These are phyloP conservation scores for Avicennia marina DNA, from an alignment of 257 asterid genomes.

Conservation along the genomic window DNA sequence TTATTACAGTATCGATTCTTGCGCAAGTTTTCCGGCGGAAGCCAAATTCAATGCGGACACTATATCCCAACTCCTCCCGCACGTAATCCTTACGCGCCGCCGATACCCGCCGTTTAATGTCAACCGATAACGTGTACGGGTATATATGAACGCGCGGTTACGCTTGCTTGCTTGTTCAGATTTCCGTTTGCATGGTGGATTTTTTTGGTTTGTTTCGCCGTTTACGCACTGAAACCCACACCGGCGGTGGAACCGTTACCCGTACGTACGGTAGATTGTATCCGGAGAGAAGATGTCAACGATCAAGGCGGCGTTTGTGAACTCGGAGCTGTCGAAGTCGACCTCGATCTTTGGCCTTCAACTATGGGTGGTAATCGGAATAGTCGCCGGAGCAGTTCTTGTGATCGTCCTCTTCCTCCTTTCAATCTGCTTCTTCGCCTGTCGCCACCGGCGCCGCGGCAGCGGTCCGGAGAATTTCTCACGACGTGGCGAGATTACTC, in stretches of 20 bases:
- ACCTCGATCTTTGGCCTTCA: conserved; percentile 78
- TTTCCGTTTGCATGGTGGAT: conserved; percentile 21
- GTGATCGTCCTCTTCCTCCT: conserved; percentile 62
- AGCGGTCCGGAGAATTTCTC: conserved; percentile 18
- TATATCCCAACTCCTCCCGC: no score
- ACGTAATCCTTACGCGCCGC: no score
- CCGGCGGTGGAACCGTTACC: background rate
- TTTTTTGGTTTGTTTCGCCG: no score
- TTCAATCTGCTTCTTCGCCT: conserved; percentile 74
- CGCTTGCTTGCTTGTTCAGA: background rate
- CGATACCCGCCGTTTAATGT: no score
- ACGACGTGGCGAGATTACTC: conserved; percentile 37
- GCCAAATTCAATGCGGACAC: no score
- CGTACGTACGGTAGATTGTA: background rate
- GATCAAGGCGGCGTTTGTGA: conserved; percentile 52
- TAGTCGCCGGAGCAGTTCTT: conserved; percentile 71
- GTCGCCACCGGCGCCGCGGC: conserved; percentile 61
- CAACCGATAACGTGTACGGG: no score
- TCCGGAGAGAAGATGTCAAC: conserved; percentile 42
- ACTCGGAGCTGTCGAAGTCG: conserved; percentile 60
- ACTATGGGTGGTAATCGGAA: conserved; percentile 84
- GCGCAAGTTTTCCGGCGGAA: no score
- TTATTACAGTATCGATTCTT: no score
- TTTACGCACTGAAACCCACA: background rate
- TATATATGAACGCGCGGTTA: no score